Percentiles rank a stretch among this genome's conserved stretches.
phyloP scores from a whole-genome alignment of 805 yeast species.

The Metschnikowia matae region DNA sequence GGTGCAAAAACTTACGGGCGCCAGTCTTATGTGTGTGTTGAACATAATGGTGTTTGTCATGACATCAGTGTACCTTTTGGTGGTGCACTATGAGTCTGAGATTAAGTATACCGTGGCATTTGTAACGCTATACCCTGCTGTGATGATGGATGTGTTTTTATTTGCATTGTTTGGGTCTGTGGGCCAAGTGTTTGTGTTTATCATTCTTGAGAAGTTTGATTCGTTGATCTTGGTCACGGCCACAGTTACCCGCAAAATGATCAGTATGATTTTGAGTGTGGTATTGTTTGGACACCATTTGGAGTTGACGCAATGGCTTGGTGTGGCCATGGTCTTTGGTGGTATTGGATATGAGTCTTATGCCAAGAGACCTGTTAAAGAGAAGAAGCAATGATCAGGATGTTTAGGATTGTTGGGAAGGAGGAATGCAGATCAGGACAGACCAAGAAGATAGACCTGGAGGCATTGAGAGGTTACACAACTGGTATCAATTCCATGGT shows the following conservation, averaged over 20 bases:
- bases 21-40: slow-evolving; percentile 76
- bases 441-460: no score
- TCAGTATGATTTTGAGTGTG: slow-evolving; percentile 89
- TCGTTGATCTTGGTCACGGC: slow-evolving; percentile 84
- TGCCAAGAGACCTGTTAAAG: slow-evolving; percentile 16
- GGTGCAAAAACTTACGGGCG: slow-evolving; percentile 57
- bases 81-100: slow-evolving; percentile 44
- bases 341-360: slow-evolving; percentile 81
- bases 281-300: slow-evolving; percentile 79
- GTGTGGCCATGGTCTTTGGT: slow-evolving; percentile 73
- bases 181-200: slow-evolving; percentile 92
- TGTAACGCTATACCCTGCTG: slow-evolving; percentile 47
- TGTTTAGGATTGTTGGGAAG: no score
- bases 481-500: no score
- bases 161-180: slow-evolving; percentile 81
- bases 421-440: no score
- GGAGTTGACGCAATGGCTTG: slow-evolving; percentile 64
- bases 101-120: slow-evolving; percentile 47
- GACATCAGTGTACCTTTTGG: slow-evolving; percentile 46
- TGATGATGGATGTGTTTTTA: slow-evolving; percentile 53
- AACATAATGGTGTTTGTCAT: slow-evolving; percentile 43
- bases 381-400: no score
- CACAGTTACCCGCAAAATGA: slow-evolving; percentile 94
- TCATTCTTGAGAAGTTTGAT: slow-evolving; percentile 79
- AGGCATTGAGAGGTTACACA: no score